These are phyloP conservation scores for Exobasidium rhododendri DNA, from an alignment of 1,284 basidiomycete species.

Conservation along the genomic window DNA sequence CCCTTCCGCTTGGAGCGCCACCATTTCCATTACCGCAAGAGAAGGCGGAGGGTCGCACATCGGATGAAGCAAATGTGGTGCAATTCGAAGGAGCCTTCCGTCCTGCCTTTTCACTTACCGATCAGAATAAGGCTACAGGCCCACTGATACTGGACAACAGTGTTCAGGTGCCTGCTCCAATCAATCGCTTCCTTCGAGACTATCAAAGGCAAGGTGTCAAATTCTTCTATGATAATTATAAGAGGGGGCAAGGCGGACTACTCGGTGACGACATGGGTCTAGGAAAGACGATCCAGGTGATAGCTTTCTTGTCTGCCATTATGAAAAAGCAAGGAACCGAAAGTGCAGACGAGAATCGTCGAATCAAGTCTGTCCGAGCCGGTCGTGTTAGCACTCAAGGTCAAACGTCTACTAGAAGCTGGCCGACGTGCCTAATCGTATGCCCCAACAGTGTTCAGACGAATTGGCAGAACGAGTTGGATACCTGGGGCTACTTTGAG, in stretches of 20 bases:
- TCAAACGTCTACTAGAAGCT: constrained; percentile 28
- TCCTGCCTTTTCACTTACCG: not conserved
- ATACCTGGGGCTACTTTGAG: constrained; percentile 60
- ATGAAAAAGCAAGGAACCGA: constrained; percentile 70
- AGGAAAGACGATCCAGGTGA: constrained; percentile 73
- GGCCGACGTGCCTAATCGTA: constrained; percentile 74
- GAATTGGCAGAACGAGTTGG: constrained; percentile 78
- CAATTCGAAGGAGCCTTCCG: not conserved
- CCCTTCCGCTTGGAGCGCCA: too few relatives aligned
- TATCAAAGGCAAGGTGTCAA: constrained; percentile 78
- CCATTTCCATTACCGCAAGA: too few relatives aligned
- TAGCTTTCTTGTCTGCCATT: constrained; percentile 77
- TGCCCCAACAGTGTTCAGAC: constrained; percentile 72
- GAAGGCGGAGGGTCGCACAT: too few relatives aligned
- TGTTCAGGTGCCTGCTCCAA: constrained; percentile 30
- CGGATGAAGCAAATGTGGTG: too few relatives aligned
- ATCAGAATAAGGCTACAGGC: constrained; percentile 1
- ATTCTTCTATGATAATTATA: constrained; percentile 71
- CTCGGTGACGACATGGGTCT: constrained; percentile 88
- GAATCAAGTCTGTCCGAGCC: constrained; percentile 57
- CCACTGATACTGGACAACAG: not conserved
- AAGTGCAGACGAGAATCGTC: constrained; percentile 64
- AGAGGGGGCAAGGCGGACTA: constrained; percentile 66
- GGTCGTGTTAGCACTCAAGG: constrained; percentile 17
- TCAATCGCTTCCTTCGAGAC: constrained; percentile 75